Percentiles rank a stretch among this genome's conserved stretches.
phyloP scores from a whole-genome alignment of 768 basidiomycete genomes.

The Tremella yokohamensis region DNA sequence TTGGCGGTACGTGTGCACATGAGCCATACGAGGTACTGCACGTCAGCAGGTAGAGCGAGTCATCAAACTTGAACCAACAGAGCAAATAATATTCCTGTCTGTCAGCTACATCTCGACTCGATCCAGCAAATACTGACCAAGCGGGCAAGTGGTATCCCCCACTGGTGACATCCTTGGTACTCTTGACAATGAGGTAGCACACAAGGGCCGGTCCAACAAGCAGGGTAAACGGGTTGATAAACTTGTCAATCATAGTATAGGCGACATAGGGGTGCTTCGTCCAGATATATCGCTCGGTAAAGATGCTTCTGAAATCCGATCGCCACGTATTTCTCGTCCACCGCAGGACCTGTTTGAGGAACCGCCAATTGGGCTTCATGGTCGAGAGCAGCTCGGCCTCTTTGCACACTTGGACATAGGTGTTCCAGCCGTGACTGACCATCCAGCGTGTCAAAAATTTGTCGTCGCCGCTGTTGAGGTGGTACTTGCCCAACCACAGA shows the following conservation, averaged over 20 bases:
- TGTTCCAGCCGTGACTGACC: constrained; percentile 92
- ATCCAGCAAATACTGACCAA: constrained; percentile 43
- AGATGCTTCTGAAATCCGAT: constrained; percentile 79
- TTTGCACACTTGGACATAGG: constrained; percentile 63
- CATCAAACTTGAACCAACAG: constrained; percentile 23
- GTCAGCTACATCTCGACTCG: constrained; percentile 28
- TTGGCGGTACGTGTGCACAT: constrained; percentile 57
- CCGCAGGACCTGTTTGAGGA: constrained; percentile 85
- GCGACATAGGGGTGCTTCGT: constrained; percentile 77
- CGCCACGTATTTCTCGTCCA: constrained; percentile 96
- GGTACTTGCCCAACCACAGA: constrained; percentile 89
- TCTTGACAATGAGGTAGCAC: constrained; percentile 71
- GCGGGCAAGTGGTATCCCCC: constrained; percentile 50
- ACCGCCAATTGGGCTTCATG: constrained; percentile 96
- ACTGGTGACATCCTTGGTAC: constrained; percentile 56
- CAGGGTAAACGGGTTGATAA: constrained; percentile 62
- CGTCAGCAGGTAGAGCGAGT: neutral
- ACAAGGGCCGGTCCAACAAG: constrained; percentile 80
- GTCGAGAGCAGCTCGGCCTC: constrained; percentile 72
- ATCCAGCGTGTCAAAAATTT: constrained; percentile 95
- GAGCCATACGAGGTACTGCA: constrained; percentile 53
- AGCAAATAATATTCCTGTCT: constrained; percentile 40
- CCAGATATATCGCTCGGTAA: constrained; percentile 85
- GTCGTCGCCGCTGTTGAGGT: constrained; percentile 89
- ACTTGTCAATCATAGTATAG: constrained; percentile 73